A percentile compares a stretch with the other conserved stretches of the same genome.
phyloP scores from a whole-genome alignment of 2,329 filamentous ascomycete species.

The Fusarium solani-melongenae region DNA sequence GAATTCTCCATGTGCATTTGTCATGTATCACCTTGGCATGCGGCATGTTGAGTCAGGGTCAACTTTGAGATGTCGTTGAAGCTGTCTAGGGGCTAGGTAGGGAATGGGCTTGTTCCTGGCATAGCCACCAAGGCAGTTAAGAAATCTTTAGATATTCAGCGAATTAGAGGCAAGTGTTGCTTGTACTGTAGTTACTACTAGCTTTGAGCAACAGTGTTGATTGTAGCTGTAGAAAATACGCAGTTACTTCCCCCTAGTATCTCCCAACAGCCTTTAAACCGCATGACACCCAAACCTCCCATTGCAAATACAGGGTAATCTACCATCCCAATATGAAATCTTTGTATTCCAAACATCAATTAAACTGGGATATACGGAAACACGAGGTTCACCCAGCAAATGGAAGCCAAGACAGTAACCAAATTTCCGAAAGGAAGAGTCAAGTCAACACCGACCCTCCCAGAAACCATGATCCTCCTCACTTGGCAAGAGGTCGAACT shows the following conservation, averaged over 20 bases:
- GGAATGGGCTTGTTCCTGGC: neutral
- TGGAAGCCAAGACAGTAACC: neutral
- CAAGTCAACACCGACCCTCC: neutral
- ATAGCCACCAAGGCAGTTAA: neutral
- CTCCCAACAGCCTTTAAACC: neutral
- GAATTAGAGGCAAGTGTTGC: neutral
- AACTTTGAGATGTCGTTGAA: neutral
- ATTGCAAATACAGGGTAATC: neutral
- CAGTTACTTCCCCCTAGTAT: neutral
- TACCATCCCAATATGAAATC: neutral
- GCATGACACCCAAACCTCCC: neutral
- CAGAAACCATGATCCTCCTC: neutral
- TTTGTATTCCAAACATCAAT: neutral
- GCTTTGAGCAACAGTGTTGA: neutral
- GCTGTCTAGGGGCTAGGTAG: neutral
- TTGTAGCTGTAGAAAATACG: neutral
- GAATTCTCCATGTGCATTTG: neutral
- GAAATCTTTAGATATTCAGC: neutral
- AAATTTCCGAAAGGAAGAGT: neutral
- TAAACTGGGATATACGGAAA: neutral
- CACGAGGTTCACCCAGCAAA: neutral
- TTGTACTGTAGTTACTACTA: neutral
- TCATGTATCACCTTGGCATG: neutral
- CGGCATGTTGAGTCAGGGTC: neutral
- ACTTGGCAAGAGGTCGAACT: neutral